Percentiles rank a stretch among this genome's conserved stretches.
These are phyloP conservation scores for Botrytis aclada DNA, from an alignment of 2,329 filamentous ascomycete species.

Conservation along the genomic window DNA sequence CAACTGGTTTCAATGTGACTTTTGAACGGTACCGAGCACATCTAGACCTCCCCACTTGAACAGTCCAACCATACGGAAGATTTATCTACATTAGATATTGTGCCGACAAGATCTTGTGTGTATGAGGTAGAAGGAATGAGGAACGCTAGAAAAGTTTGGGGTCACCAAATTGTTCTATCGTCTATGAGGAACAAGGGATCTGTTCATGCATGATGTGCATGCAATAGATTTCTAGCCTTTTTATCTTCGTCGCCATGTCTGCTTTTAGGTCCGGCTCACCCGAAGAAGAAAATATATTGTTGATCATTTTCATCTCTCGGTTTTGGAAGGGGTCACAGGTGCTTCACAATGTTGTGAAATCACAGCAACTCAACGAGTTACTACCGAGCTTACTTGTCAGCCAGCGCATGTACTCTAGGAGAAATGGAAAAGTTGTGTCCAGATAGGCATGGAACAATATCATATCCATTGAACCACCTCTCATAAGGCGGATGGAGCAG, in stretches of 20 bases:
- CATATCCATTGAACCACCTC: background rate
- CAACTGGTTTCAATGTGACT: conserved; percentile 1
- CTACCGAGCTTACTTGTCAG: conserved; percentile 6
- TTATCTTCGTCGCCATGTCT: background rate
- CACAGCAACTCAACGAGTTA: background rate
- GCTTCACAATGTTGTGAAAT: conserved; percentile 1
- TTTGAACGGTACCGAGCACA: background rate
- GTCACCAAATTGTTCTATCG: background rate
- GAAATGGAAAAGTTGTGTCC: background rate
- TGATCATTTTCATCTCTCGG: conserved; percentile 8
- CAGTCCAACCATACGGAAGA: background rate
- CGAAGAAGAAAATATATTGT: conserved; percentile 8
- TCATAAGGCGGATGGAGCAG: background rate
- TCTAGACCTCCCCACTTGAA: background rate
- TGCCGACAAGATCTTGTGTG: conserved; percentile 5
- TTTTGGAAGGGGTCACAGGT: conserved; percentile 7
- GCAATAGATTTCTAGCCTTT: background rate
- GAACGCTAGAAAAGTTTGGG: background rate
- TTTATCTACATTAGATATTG: background rate
- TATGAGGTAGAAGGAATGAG: background rate
- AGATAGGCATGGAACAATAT: background rate
- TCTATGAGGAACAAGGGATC: background rate
- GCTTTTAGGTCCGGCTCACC: conserved; percentile 7
- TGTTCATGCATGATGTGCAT: background rate
- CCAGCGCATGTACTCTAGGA: conserved; percentile 2